These are phyloP conservation scores for Suillus bovinus DNA, from an alignment of 768 basidiomycete species.

Conservation along the genomic window DNA sequence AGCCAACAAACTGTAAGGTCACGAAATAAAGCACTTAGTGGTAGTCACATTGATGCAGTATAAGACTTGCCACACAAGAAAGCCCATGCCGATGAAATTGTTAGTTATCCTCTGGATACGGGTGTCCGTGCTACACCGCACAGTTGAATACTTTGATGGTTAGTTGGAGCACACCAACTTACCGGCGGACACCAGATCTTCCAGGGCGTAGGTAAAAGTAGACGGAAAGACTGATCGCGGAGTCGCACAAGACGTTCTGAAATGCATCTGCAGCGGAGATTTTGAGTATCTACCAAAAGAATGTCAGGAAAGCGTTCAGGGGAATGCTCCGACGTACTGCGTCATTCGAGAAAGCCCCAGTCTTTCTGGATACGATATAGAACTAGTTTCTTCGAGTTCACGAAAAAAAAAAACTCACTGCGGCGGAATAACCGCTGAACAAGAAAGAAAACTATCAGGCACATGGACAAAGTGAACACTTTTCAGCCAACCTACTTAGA, in stretches of 20 bases:
- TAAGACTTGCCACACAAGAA: background rate
- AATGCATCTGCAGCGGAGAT: background rate
- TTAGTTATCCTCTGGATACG: background rate
- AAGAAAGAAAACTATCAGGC: background rate
- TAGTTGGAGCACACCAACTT: background rate
- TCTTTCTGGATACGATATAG: background rate
- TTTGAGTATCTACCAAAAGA: background rate
- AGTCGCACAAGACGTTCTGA: background rate
- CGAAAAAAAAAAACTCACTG: background rate
- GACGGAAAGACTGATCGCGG: background rate
- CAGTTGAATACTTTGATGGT: background rate
- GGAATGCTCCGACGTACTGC: background rate
- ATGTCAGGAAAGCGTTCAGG: background rate
- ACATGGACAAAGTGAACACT: background rate
- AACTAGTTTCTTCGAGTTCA: background rate
- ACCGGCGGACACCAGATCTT: slow-evolving; percentile 1
- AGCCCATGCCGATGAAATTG: background rate
- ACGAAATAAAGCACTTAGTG: background rate
- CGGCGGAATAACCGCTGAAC: background rate
- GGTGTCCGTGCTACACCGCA: slow-evolving; percentile 1
- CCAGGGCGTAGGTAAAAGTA: slow-evolving; percentile 3
- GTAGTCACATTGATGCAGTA: background rate
- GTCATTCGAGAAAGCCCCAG: background rate
- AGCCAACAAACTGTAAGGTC: background rate
- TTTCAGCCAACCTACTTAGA: background rate